Evolutionary conservation across 257 asterid genomes (phyloP).

Genomic region (Marsdenia floribunda): DNA sequence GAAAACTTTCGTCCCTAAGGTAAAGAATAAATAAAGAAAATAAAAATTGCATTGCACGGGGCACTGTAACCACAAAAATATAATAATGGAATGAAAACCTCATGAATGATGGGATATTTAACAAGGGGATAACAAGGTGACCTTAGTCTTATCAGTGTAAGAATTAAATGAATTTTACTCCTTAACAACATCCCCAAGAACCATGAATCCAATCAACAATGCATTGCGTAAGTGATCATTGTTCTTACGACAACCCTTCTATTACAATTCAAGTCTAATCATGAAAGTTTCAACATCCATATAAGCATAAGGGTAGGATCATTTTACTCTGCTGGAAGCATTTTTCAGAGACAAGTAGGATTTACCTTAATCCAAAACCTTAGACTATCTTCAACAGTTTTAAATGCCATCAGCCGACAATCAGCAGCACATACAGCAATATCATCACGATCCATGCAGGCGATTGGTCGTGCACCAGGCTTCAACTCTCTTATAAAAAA

Average conservation of each 20-base stretch:
- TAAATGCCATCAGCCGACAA: slow-evolving; percentile 81
- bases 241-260: not conserved
- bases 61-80: slow-evolving; percentile 9
- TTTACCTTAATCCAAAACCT: slow-evolving; percentile 96
- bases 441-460: slow-evolving; percentile 53
- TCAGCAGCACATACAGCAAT: slow-evolving; percentile 92
- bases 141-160: not conserved
- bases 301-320: not conserved
- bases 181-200: not conserved
- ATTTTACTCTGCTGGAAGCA: not conserved
- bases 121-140: not conserved
- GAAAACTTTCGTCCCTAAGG: slow-evolving; percentile 88
- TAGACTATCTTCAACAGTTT: slow-evolving; percentile 55
- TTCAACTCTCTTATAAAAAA: slow-evolving; percentile 85
- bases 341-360: slow-evolving; percentile 7
- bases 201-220: not conserved
- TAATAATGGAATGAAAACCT: not conserved
- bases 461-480: slow-evolving; percentile 71
- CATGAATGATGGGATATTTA: not conserved
- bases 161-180: not conserved
- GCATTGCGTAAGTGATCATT: not conserved
- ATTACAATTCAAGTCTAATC: not conserved
- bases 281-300: not conserved
- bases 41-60: slow-evolving; percentile 15
- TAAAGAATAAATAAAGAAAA: slow-evolving; percentile 1